Percentiles rank a stretch among this genome's conserved stretches.
Conservation (phyloP, 164 flowering plant species). For the Kalanchoe fedtschenkoi region DNA sequence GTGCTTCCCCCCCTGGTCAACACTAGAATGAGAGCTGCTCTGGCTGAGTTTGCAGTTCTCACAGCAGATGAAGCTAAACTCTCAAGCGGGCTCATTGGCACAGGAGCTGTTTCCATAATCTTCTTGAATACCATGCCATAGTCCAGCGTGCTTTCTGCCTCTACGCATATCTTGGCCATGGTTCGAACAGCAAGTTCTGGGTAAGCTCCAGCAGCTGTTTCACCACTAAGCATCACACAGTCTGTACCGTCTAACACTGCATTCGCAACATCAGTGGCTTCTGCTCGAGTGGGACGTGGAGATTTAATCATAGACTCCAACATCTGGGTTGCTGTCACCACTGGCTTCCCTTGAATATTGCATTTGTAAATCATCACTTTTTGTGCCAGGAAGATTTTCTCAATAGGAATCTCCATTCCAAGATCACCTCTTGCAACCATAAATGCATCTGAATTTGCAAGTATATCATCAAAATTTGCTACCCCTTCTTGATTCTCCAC, state of each 20-base stretch:
- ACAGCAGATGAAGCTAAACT: conserved; percentile 82
- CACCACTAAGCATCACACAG: conserved; percentile 94
- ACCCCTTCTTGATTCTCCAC: conserved; percentile 95
- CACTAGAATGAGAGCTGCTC: conserved; percentile 62
- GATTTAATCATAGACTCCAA: conserved; percentile 86
- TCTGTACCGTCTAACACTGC: conserved; percentile 81
- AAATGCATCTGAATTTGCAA: conserved; percentile 73
- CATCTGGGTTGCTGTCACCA: conserved; percentile 83
- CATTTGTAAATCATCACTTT: conserved; percentile 88
- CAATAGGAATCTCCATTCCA: conserved; percentile 87
- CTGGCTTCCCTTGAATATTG: conserved; percentile 87
- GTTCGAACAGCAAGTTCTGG: conserved; percentile 77
- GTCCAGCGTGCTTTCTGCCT: conserved; percentile 75
- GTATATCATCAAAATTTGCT: conserved; percentile 80
- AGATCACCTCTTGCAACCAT: conserved; percentile 80
- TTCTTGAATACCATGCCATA: conserved; percentile 65
- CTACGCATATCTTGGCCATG: conserved; percentile 77
- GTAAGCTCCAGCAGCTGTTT: conserved; percentile 90
- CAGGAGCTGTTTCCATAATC: conserved; percentile 51
- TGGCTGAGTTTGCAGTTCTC: conserved; percentile 56
- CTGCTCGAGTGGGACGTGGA: conserved; percentile 83
- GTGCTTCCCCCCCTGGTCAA: conserved; percentile 79
- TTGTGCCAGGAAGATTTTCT: conserved; percentile 78
- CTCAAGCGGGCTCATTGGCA: conserved; percentile 90
- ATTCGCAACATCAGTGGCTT: conserved; percentile 78